Conservation (phyloP, 2,329 filamentous ascomycete species). For the Capronia epimyces region DNA sequence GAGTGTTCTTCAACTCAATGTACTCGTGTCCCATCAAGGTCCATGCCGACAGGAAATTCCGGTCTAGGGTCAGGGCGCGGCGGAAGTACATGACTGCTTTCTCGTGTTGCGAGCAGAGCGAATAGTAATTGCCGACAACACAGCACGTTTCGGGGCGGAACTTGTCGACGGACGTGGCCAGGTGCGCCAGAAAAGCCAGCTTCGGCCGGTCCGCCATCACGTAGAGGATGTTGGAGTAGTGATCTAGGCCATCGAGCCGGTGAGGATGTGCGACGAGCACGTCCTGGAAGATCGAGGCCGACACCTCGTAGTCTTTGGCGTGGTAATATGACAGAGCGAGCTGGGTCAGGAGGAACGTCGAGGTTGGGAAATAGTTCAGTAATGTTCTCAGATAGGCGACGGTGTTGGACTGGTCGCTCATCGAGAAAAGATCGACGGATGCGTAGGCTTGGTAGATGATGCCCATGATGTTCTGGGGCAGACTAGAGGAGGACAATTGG, state of each 20-base stretch:
- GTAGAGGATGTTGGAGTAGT: constrained; percentile 96
- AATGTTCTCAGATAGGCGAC: constrained; percentile 51
- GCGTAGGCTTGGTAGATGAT: constrained; percentile 91
- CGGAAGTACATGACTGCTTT: constrained; percentile 98
- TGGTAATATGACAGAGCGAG: constrained; percentile 85
- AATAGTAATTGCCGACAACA: constrained; percentile 96
- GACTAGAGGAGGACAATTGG: constrained; percentile 26
- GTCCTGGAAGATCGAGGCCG: constrained; percentile 60
- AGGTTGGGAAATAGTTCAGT: constrained; percentile 76
- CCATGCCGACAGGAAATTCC: constrained; percentile 89
- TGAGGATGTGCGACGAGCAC: constrained; percentile 62
- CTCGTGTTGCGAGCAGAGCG: constrained; percentile 86
- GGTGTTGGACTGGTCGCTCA: constrained; percentile 49
- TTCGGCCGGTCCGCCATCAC: constrained; percentile 84
- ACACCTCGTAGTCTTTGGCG: constrained; percentile 67
- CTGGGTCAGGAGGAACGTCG: constrained; percentile 85
- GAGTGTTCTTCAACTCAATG: constrained; percentile 96
- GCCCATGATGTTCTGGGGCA: constrained; percentile 86
- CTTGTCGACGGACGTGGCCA: constrained; percentile 86
- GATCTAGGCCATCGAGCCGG: constrained; percentile 82
- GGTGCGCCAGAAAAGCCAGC: constrained; percentile 83
- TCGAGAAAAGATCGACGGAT: constrained; percentile 80
- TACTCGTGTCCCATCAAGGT: constrained; percentile 99
- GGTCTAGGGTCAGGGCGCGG: constrained; percentile 81
- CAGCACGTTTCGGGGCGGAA: constrained; percentile 96